Evolutionary conservation across 208 protist genomes (phyloP).

Genomic region (Leishmania gerbilli): DNA sequence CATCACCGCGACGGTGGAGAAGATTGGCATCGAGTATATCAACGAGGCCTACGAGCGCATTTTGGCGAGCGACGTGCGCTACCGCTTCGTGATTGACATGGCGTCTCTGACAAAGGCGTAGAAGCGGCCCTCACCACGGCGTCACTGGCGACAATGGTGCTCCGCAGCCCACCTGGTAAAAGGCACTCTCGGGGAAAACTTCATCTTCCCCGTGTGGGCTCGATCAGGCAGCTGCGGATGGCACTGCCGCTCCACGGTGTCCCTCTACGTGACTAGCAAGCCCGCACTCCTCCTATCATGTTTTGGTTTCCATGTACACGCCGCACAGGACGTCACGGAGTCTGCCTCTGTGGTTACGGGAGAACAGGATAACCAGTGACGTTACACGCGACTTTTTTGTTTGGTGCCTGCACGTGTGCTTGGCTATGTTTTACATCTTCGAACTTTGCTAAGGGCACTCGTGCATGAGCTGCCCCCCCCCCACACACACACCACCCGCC

Average conservation of each 20-base stretch:
- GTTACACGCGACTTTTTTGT: background rate
- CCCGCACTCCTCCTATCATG: background rate
- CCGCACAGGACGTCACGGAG: background rate
- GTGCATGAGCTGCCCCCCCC: background rate
- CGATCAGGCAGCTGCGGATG: background rate
- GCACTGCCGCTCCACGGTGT: background rate
- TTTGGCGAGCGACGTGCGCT: slow-evolving; percentile 65
- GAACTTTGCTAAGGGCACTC: background rate
- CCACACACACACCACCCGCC: background rate
- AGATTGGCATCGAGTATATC: slow-evolving; percentile 67
- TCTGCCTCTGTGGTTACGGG: background rate
- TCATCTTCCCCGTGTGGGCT: background rate
- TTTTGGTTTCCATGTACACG: background rate
- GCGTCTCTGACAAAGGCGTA: slow-evolving; percentile 41
- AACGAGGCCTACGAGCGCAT: slow-evolving; percentile 76
- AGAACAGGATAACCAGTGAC: background rate
- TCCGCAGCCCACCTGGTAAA: background rate
- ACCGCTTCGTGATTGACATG: slow-evolving; percentile 84
- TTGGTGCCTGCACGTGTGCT: background rate
- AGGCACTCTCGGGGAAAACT: background rate
- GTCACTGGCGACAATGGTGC: too few species aligned
- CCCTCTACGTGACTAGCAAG: too few species aligned
- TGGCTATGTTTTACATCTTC: background rate
- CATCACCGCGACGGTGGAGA: slow-evolving; percentile 67
- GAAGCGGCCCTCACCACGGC: too few species aligned